Percentiles rank a stretch among this genome's conserved stretches.
Conservation (phyloP, 192 early-diverging fungal genomes). For the Paraglomus brasilianum region DNA sequence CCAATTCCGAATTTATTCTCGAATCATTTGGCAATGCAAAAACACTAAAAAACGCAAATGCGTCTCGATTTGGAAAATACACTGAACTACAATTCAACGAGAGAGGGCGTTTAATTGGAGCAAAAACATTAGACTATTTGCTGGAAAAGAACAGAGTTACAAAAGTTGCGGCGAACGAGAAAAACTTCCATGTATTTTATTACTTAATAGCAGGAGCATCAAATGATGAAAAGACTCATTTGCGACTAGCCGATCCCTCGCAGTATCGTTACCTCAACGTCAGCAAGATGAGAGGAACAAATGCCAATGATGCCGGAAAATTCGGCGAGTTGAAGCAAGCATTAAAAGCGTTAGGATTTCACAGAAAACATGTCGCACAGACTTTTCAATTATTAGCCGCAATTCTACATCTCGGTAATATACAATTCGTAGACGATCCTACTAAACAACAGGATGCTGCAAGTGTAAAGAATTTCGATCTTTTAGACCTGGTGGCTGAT, state of each 20-base stretch:
- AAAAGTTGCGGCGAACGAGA: slow-evolving; percentile 57
- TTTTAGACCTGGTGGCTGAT: slow-evolving; percentile 73
- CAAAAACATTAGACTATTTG: slow-evolving; percentile 84
- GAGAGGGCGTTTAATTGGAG: slow-evolving; percentile 85
- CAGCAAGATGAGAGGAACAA: slow-evolving; percentile 55
- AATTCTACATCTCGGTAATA: slow-evolving; percentile 84
- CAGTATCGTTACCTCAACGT: slow-evolving; percentile 58
- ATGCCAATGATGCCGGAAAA: slow-evolving; percentile 58
- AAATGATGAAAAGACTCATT: slow-evolving; percentile 70
- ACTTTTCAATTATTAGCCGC: slow-evolving; percentile 84
- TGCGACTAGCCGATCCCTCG: slow-evolving; percentile 67
- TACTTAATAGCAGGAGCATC: slow-evolving; percentile 85
- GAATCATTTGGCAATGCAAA: slow-evolving; percentile 89
- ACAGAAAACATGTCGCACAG: slow-evolving; percentile 75
- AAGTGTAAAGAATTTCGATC: slow-evolving; percentile 72
- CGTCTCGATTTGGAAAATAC: slow-evolving; percentile 82
- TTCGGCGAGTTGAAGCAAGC: slow-evolving; percentile 72
- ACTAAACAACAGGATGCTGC: slow-evolving; percentile 73
- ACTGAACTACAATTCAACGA: slow-evolving; percentile 92
- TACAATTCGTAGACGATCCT: slow-evolving; percentile 70
- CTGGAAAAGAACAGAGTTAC: slow-evolving; percentile 83
- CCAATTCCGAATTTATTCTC: slow-evolving; percentile 69
- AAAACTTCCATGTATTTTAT: slow-evolving; percentile 96
- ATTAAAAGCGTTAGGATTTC: slow-evolving; percentile 84
- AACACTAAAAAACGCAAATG: slow-evolving; percentile 71